Conservation (phyloP, 768 basidiomycete genomes). For the Lactifluus hygrophoroides region DNA sequence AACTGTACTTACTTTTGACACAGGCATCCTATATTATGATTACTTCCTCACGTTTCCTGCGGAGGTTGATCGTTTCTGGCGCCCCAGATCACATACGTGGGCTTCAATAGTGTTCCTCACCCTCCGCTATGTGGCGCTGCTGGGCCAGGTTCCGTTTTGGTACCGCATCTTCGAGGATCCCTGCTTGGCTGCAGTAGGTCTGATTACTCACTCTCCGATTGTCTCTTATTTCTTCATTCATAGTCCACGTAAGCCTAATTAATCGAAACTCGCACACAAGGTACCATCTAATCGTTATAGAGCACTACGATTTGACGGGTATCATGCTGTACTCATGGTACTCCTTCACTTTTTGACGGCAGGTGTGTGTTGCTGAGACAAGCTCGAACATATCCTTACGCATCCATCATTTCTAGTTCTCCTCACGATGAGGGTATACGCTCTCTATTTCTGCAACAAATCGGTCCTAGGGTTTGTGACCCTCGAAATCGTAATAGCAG, state of each 20-base stretch:
- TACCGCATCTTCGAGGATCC: not conserved
- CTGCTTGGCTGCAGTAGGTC: not conserved
- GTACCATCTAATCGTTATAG: not conserved
- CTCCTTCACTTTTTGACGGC: not conserved
- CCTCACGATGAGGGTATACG: constrained; percentile 23
- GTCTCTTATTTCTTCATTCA: not conserved
- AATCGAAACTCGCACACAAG: too few relatives aligned
- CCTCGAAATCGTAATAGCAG: not conserved
- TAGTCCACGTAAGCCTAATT: not conserved
- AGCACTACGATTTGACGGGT: not conserved
- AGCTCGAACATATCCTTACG: not conserved
- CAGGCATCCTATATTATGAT: constrained; percentile 35
- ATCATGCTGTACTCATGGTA: not conserved
- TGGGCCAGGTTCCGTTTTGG: constrained; percentile 21
- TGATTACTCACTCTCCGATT: not conserved
- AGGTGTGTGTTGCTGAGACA: not conserved
- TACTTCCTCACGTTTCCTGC: constrained; percentile 35
- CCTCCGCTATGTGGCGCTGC: constrained; percentile 22
- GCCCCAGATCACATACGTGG: constrained; percentile 2
- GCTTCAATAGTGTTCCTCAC: constrained; percentile 20
- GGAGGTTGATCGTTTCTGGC: constrained; percentile 42
- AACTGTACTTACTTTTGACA: not conserved
- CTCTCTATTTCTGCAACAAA: constrained; percentile 23
- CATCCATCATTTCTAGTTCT: constrained; percentile 11
- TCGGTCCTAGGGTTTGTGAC: constrained; percentile 15